Evolutionary conservation across 306 rosid species (phyloP).

Genomic region (Hippophae tibetana): DNA sequence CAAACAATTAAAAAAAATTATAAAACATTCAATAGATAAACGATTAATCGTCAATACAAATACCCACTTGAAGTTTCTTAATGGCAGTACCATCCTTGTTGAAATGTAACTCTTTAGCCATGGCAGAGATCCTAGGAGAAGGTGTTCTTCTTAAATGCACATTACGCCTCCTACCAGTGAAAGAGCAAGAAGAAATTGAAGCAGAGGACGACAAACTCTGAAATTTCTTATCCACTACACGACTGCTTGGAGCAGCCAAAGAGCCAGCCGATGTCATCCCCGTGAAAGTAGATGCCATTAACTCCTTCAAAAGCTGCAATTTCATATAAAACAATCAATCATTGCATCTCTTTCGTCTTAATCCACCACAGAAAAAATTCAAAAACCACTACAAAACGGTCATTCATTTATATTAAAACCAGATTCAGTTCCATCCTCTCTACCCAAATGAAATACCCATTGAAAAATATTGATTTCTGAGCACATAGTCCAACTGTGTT

Average conservation of each 20-base stretch:
- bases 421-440: too few relatives aligned
- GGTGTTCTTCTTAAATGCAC: conserved; percentile 28
- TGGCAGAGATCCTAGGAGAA: conserved; percentile 52
- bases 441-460: too few relatives aligned
- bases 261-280: conserved; percentile 51
- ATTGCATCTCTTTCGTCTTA: too few relatives aligned
- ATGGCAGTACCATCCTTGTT: conserved; percentile 91
- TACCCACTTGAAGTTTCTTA: conserved; percentile 60
- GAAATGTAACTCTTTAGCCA: conserved; percentile 95
- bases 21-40: not conserved
- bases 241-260: conserved; percentile 40
- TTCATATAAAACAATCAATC: too few relatives aligned
- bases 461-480: too few relatives aligned
- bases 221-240: conserved; percentile 28
- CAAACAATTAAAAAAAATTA: not conserved
- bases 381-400: too few relatives aligned
- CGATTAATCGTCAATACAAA: not conserved
- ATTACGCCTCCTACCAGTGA: conserved; percentile 29
- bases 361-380: too few relatives aligned
- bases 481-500: too few relatives aligned
- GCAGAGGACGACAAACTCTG: conserved; percentile 56
- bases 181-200: conserved; percentile 49
- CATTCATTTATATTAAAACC: too few relatives aligned
- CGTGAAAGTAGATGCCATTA: conserved; percentile 74
- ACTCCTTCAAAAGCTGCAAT: not conserved